Conservation (phyloP, 1,284 basidiomycete genomes). For the Ganoderma meredithae region DNA sequence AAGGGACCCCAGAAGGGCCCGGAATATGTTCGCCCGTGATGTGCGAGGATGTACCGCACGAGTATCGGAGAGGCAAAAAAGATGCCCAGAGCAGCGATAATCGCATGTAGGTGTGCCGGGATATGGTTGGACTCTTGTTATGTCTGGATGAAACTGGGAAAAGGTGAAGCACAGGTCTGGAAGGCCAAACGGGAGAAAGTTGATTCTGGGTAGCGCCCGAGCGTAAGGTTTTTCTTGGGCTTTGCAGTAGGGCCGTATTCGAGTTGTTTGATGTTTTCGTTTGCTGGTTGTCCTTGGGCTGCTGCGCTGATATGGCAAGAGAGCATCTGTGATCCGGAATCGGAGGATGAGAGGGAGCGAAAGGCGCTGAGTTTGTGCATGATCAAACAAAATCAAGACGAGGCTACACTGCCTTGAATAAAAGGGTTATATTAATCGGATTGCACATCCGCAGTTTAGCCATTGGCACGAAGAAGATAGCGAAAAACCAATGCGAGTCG, state of each 20-base stretch:
- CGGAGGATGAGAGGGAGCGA: constrained; percentile 1
- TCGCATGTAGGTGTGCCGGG: neutral
- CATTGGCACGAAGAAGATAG: constrained; percentile 5
- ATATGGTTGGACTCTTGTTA: neutral
- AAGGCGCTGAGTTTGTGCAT: neutral
- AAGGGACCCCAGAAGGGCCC: constrained; percentile 7
- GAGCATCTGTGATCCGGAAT: constrained; percentile 7
- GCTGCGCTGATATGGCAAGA: constrained; percentile 20
- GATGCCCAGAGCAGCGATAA: neutral
- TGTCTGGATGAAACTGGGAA: neutral
- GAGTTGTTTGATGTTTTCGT: neutral
- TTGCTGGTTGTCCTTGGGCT: neutral
- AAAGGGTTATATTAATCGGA: constrained; percentile 12
- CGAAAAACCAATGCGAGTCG: neutral
- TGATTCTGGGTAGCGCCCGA: neutral
- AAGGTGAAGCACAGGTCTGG: neutral
- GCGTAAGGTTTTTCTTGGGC: neutral
- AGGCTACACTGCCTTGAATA: constrained; percentile 10
- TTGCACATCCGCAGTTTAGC: neutral
- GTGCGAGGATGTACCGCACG: neutral
- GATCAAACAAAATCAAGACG: constrained; percentile 13
- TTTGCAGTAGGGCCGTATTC: neutral
- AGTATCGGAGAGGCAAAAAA: neutral
- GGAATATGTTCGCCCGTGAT: constrained; percentile 12
- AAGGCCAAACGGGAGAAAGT: neutral